Evolutionary conservation across 495 filamentous ascomycete genomes (phyloP), one percentile per base, ranked within the genome.

Genomic region (Talaromyces proteolyticus): DNA sequence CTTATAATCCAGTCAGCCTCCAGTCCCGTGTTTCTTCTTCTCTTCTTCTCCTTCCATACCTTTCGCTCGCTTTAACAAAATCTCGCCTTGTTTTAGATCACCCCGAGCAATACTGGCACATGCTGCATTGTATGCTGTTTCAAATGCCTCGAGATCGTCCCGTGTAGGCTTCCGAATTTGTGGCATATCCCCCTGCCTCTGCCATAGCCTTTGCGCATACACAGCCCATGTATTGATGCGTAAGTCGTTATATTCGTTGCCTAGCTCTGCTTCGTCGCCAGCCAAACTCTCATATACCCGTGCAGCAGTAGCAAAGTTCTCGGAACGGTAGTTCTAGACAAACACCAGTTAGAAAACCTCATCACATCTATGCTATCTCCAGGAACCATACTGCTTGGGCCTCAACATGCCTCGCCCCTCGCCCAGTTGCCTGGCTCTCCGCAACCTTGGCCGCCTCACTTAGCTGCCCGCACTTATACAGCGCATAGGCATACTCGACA

Each of bases 71-170:
- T 87, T 91, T 26, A 99, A 69, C 40, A 97, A 73, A 16, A 95
- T 65, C 47, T 87, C 81, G 4, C 81, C 89, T 58, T 91, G 82
- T 17, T 63, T 69, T 44, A 91, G 78, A 54, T 91, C 88, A 10
- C 86, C 87, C 52, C 84, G 76, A 8, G 89, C 89, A 60, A 97
- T 87, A 61, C 84, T 86, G 39, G 78, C 79, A 62, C 92, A 97
- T 19, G 91, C 94, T 6, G 86, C 84, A 71, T 98, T 98, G 67
- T 91, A 98, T 0, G 89, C 80, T 4, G 86, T 94, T 67, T 98
- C 93, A 57, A 97, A 98, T 3, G 85, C 84, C 60, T 96, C 89
- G 41, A 95, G 65, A 58, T 95, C 89, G 49, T 90, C 88, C 51
- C 84, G 75, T 16, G 69, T 73, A 12, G 82, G 74, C 60, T 87